These are phyloP conservation scores for Suillus cothurnatus DNA, from an alignment of 768 basidiomycete genomes.

Conservation along the genomic window DNA sequence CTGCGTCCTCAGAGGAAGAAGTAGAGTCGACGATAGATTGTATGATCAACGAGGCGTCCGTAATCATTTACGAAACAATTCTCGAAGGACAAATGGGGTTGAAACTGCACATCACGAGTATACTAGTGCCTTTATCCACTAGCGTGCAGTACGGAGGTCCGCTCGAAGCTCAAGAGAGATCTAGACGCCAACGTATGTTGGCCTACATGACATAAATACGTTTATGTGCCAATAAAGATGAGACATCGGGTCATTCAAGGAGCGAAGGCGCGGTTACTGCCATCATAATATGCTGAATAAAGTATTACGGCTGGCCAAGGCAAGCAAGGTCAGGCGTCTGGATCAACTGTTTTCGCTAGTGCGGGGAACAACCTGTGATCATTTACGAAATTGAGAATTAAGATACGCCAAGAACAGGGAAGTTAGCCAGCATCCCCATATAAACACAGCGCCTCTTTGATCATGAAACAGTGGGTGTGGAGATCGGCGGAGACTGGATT, in stretches of 20 bases:
- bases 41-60: not conserved
- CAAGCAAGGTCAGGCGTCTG: not conserved
- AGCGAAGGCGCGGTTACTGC: not conserved
- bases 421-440: not conserved
- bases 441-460: not conserved
- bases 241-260: not conserved
- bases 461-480: not conserved
- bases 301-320: not conserved
- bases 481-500: not conserved
- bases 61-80: not conserved
- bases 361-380: not conserved
- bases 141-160: not conserved
- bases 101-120: not conserved
- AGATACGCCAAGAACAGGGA: not conserved
- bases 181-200: not conserved
- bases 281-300: not conserved
- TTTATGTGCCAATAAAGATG: not conserved
- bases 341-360: not conserved
- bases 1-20: not conserved
- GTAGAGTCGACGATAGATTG: not conserved
- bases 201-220: not conserved
- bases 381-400: not conserved
- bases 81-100: not conserved
- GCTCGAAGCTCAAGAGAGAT: not conserved
- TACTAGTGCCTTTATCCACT: not conserved